Percentiles rank a stretch among this genome's conserved stretches.
These are phyloP conservation scores for Penicillium janthinellum DNA, from an alignment of 2,329 filamentous ascomycete species.

Conservation along the genomic window DNA sequence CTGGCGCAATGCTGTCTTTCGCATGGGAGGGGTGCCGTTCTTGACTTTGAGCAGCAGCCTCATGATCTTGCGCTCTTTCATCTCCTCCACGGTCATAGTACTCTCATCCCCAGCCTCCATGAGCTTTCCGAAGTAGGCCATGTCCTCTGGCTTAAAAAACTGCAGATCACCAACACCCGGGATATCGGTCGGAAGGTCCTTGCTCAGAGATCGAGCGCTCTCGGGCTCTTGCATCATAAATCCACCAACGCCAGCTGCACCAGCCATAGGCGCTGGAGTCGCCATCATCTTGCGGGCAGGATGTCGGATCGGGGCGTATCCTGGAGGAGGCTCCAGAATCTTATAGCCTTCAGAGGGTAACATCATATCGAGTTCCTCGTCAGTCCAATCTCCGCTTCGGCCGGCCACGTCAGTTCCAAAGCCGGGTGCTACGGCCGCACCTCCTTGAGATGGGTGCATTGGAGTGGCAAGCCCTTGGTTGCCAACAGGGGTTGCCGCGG, in stretches of 20 bases:
- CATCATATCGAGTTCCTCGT: conserved; percentile 91
- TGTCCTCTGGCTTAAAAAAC: conserved; percentile 98
- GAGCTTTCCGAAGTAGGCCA: conserved; percentile 97
- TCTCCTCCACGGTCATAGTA: conserved; percentile 84
- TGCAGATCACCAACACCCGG: conserved; percentile 94
- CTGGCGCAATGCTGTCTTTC: conserved; percentile 95
- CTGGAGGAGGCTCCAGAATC: conserved; percentile 83
- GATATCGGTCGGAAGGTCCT: conserved; percentile 91
- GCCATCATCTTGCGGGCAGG: conserved; percentile 74
- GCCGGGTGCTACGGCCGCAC: conserved; percentile 55
- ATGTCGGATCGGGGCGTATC: conserved; percentile 81
- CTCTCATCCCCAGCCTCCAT: conserved; percentile 94
- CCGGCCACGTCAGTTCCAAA: conserved; percentile 81
- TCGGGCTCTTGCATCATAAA: conserved; percentile 99
- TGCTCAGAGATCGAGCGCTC: conserved; percentile 77
- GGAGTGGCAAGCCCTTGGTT: conserved; percentile 75
- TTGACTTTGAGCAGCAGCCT: conserved; percentile 94
- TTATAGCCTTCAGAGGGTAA: conserved; percentile 92
- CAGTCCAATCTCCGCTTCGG: conserved; percentile 80
- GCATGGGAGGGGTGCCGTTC: conserved; percentile 97
- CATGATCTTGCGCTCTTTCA: conserved; percentile 99
- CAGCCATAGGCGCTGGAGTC: conserved; percentile 66
- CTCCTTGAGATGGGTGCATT: conserved; percentile 68
- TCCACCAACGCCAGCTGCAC: conserved; percentile 66
- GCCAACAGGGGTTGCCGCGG: conserved; percentile 73